Evolutionary conservation across 192 early-diverging fungal species (phyloP), one percentile per base, ranked within the genome.

Genomic region (Fimicolochytrium jonesii): DNA sequence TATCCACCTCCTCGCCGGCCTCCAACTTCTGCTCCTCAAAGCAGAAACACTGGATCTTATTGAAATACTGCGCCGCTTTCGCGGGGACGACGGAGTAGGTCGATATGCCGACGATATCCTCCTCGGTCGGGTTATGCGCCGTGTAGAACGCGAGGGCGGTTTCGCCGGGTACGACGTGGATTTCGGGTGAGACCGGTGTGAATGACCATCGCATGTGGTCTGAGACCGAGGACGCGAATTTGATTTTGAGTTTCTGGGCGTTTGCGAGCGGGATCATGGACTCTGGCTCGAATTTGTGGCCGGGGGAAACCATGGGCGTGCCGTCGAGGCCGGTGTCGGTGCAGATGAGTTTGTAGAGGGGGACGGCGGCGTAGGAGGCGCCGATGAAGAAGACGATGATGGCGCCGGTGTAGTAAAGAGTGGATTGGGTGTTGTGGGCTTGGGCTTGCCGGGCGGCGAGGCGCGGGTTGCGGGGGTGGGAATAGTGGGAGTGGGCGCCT

Each of bases 1-100:
- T 81, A 59, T 98, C 96, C 4, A 99, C 89, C 49, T 92, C 85
- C 72, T 99, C 96, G 9, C 82, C 82, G 0, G 92, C 87, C 53
- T 77, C 79, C 57, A 99, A 75, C 72, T 86, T 88, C 72, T 99
- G 96, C 72, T 97, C 94, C 61, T 99, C 96, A 79, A 99, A 99
- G 71, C 96, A 99, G 63, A 99, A 99, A 69, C 96, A 99, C 69
- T 99, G 96, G 56, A 99, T 94, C 78, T 99, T 99, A 84, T 99
- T 99, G 66, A 99, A 99, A 56, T 99, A 94, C 61, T 87, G 90
- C 11, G 90, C 96, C 0, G 90, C 92, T 64, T 91, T 89, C 51
- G 86, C 80, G 2, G 96, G 96, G 4, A 91, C 86, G 20, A 99
- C 94, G 64, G 93, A 94, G 60, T 99, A 99, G 0, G 96, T 99